A percentile compares a stretch with the other conserved stretches of the same genome.
Conservation (phyloP, 805 yeast species). For the Kazachstania kunashirensis region DNA sequence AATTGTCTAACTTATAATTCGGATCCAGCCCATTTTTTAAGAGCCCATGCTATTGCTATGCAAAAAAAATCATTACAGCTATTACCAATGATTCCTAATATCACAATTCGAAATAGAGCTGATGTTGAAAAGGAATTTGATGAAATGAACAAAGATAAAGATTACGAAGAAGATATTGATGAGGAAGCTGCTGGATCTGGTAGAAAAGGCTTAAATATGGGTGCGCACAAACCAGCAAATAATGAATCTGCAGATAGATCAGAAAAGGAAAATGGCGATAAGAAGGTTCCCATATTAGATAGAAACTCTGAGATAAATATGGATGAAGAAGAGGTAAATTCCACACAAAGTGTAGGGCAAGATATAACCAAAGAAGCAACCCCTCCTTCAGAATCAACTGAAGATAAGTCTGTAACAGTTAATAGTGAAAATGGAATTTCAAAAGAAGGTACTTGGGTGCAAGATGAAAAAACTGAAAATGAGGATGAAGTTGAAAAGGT, state of each 20-base stretch:
- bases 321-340: slow-evolving; percentile 22
- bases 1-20: slow-evolving; percentile 89
- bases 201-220: slow-evolving; percentile 30
- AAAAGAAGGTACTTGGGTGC: slow-evolving; percentile 3
- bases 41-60: slow-evolving; percentile 94
- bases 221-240: slow-evolving; percentile 25
- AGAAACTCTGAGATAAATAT: slow-evolving; percentile 17
- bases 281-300: slow-evolving; percentile 8
- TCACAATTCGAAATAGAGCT: slow-evolving; percentile 59
- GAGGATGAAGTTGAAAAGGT: neutral
- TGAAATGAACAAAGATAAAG: slow-evolving; percentile 31
- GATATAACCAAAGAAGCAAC: slow-evolving; percentile 10
- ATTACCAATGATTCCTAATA: slow-evolving; percentile 82
- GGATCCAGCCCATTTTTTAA: slow-evolving; percentile 83
- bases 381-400: slow-evolving; percentile 11
- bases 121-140: slow-evolving; percentile 64
- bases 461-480: slow-evolving; percentile 1
- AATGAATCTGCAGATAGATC: slow-evolving; percentile 3
- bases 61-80: slow-evolving; percentile 73
- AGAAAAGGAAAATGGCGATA: neutral
- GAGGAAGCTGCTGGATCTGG: slow-evolving; percentile 30
- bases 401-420: neutral
- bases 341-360: slow-evolving; percentile 21
- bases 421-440: slow-evolving; percentile 8
- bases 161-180: slow-evolving; percentile 26